Evolutionary conservation across 495 filamentous ascomycete genomes (phyloP).

Genomic region (Lasiosphaeria miniovina): DNA sequence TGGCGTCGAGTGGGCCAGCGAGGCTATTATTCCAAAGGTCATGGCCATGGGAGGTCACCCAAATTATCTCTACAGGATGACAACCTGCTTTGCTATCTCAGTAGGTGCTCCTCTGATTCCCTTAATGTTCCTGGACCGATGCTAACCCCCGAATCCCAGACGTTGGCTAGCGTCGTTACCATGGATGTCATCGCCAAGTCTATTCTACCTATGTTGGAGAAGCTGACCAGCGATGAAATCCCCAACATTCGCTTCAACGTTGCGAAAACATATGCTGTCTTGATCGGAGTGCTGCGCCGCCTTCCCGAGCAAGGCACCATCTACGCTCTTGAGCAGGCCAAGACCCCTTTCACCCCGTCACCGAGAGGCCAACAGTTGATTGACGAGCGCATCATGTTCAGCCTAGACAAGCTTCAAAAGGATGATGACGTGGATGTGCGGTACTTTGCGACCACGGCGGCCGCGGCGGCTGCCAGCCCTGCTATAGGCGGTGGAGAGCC

Average conservation of each 20-base stretch:
- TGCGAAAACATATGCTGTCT: slow-evolving; percentile 88
- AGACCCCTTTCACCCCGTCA: slow-evolving; percentile 59
- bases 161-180: slow-evolving; percentile 86
- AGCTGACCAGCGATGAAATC: slow-evolving; percentile 88
- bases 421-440: slow-evolving; percentile 98
- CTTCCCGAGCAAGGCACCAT: slow-evolving; percentile 86
- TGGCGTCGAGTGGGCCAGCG: slow-evolving; percentile 95
- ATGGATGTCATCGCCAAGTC: slow-evolving; percentile 87
- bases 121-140: no score
- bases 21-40: slow-evolving; percentile 96
- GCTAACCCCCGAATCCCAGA: slow-evolving; percentile 50
- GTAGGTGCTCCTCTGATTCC: slow-evolving; percentile 50
- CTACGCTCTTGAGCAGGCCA: slow-evolving; percentile 75
- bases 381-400: slow-evolving; percentile 81
- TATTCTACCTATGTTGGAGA: slow-evolving; percentile 92
- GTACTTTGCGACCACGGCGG: slow-evolving; percentile 74
- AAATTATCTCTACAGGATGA: slow-evolving; percentile 99
- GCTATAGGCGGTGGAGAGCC: slow-evolving; percentile 45
- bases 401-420: slow-evolving; percentile 88
- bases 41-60: slow-evolving; percentile 97
- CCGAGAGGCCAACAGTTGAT: slow-evolving; percentile 77
- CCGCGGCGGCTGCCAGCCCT: slow-evolving; percentile 30
- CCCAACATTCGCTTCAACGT: slow-evolving; percentile 99
- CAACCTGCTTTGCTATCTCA: slow-evolving; percentile 95
- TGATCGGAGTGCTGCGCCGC: slow-evolving; percentile 85